phyloP scores from a whole-genome alignment of 257 asterid species.

The Linderniella brevidens region DNA sequence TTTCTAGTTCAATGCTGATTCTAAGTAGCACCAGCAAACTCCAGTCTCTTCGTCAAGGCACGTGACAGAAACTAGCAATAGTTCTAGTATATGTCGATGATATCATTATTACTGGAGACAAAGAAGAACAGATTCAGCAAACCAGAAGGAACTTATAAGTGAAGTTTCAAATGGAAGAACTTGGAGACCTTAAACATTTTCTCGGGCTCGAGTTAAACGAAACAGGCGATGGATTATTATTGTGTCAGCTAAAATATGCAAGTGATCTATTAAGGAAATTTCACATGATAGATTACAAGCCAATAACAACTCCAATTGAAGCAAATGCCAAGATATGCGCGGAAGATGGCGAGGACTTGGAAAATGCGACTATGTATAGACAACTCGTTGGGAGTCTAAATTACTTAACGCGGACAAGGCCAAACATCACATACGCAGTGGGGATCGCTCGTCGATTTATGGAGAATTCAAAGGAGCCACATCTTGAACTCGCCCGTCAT shows the following conservation, averaged over 20 bases:
- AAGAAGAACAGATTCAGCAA: too few species aligned
- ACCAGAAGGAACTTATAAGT: too few species aligned
- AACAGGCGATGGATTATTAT: background rate
- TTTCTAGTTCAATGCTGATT: background rate
- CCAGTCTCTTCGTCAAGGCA: background rate
- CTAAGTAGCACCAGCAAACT: background rate
- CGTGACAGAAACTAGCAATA: background rate
- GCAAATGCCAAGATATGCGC: background rate
- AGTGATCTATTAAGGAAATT: background rate
- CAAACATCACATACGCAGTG: background rate
- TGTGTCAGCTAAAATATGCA: background rate
- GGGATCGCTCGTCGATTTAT: slow-evolving; percentile 2
- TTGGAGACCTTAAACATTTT: background rate
- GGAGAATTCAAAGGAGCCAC: slow-evolving; percentile 10
- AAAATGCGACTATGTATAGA: background rate
- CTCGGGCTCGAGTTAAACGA: background rate
- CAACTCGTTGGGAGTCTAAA: too few species aligned
- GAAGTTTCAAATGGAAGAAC: too few species aligned
- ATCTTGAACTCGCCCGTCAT: slow-evolving; percentile 1
- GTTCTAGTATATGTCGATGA: too few species aligned
- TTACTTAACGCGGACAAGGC: too few species aligned
- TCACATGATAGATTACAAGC: background rate
- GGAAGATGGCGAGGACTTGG: background rate
- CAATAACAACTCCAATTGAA: background rate
- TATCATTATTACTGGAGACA: too few species aligned